Conservation (phyloP, 257 asterid genomes). For the Paraleonurus japonicus region DNA sequence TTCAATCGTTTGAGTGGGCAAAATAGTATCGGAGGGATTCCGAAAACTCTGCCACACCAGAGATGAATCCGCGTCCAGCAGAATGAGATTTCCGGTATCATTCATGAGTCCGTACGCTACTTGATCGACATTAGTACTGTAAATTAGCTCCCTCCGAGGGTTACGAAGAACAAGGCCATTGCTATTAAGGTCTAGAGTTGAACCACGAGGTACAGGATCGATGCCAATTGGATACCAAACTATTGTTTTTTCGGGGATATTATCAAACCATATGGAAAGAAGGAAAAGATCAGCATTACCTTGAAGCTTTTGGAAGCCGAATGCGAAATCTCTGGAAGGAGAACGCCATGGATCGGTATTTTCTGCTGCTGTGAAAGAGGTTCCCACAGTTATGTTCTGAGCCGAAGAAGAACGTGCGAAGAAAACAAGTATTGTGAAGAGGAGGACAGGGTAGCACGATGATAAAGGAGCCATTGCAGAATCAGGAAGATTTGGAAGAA, state of each 20-base stretch:
- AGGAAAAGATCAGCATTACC: constrained; percentile 24
- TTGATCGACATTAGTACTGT: constrained; percentile 17
- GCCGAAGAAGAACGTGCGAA: constrained; percentile 21
- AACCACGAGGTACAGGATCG: constrained; percentile 43
- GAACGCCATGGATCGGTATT: constrained; percentile 53
- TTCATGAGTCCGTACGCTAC: constrained; percentile 42
- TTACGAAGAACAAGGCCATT: constrained; percentile 45
- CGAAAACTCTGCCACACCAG: constrained; percentile 55
- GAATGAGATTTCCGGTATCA: constrained; percentile 54
- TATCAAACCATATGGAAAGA: constrained; percentile 51
- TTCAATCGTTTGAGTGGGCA: constrained; percentile 37
- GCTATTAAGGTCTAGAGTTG: constrained; percentile 25
- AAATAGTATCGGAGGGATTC: constrained; percentile 33
- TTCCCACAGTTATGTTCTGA: constrained; percentile 28
- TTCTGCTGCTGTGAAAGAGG: constrained; percentile 35
- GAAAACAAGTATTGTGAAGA: constrained; percentile 16
- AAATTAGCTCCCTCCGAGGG: constrained; percentile 29
- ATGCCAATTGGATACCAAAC: constrained; percentile 44
- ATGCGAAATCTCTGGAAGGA: constrained; percentile 50
- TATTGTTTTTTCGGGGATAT: constrained; percentile 40
- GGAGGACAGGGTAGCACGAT: no score
- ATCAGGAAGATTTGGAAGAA: no score
- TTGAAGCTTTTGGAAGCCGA: constrained; percentile 44
- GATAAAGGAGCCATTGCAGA: no score
- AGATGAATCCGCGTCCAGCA: constrained; percentile 20